Evolutionary conservation across 768 basidiomycete species (phyloP).

Genomic region (Trametes cinnabarina): DNA sequence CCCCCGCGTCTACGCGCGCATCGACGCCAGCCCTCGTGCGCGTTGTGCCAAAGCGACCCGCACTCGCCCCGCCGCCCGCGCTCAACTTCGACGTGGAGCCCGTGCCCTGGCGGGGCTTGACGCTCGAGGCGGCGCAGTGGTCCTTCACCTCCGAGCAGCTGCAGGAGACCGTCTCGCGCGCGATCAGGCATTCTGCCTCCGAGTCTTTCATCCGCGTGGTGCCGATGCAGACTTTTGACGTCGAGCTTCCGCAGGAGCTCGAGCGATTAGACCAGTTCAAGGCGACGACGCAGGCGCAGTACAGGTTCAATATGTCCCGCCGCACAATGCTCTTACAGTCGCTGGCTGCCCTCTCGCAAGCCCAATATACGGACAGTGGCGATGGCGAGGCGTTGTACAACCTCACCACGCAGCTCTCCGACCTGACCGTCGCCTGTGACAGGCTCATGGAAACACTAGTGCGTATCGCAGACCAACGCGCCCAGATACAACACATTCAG

Average conservation of each 20-base stretch:
- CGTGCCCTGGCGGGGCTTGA: slow-evolving; percentile 66
- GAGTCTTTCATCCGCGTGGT: slow-evolving; percentile 73
- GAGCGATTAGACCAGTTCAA: slow-evolving; percentile 55
- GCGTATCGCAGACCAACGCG: slow-evolving; percentile 57
- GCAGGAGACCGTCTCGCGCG: slow-evolving; percentile 68
- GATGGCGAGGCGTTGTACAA: slow-evolving; percentile 41
- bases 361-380: slow-evolving; percentile 28
- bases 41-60: slow-evolving; percentile 24
- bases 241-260: slow-evolving; percentile 54
- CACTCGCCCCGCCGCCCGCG: slow-evolving; percentile 47
- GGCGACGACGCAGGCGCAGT: slow-evolving; percentile 56
- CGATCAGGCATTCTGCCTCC: slow-evolving; percentile 65
- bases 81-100: slow-evolving; percentile 56
- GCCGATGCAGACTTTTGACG: slow-evolving; percentile 59
- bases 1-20: slow-evolving; percentile 11
- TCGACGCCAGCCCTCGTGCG: slow-evolving; percentile 21
- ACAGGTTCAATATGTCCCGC: slow-evolving; percentile 64
- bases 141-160: slow-evolving; percentile 51
- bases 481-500: slow-evolving; percentile 57
- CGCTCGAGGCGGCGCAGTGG: slow-evolving; percentile 70
- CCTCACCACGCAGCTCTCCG: slow-evolving; percentile 57
- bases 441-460: slow-evolving; percentile 55
- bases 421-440: slow-evolving; percentile 59
- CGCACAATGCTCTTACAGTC: slow-evolving; percentile 72
- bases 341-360: slow-evolving; percentile 50